phyloP scores from a whole-genome alignment of 345 rosid genomes.

The Schrenkiella parvula region DNA sequence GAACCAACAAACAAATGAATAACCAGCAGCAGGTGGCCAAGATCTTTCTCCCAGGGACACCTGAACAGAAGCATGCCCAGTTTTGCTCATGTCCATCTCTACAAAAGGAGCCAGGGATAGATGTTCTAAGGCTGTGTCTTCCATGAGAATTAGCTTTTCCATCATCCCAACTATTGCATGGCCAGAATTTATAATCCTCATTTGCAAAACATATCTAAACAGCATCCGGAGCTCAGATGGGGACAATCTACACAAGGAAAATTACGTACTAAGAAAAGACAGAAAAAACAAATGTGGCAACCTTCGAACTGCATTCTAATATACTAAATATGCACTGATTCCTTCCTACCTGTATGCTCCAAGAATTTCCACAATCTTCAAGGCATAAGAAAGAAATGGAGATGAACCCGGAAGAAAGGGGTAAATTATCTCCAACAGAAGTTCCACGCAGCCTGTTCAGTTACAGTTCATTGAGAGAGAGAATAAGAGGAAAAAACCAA shows the following conservation, averaged over 20 bases:
- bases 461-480: conserved; percentile 9
- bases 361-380: conserved; percentile 95
- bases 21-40: conserved; percentile 99
- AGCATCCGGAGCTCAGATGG: conserved; percentile 84
- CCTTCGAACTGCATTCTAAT: conserved; percentile 2
- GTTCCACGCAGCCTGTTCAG: conserved; percentile 84
- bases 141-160: conserved; percentile 88
- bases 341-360: conserved; percentile 82
- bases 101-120: conserved; percentile 90
- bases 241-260: conserved; percentile 73
- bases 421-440: conserved; percentile 79
- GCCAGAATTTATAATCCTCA: conserved; percentile 74
- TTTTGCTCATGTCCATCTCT: conserved; percentile 94
- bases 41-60: conserved; percentile 99
- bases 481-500: conserved; percentile 31
- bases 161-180: conserved; percentile 82
- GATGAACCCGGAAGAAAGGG: conserved; percentile 90
- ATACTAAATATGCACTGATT: conserved; percentile 5
- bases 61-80: conserved; percentile 95
- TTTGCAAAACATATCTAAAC: conserved; percentile 79
- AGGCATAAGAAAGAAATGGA: conserved; percentile 66
- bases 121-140: conserved; percentile 75
- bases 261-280: conserved; percentile 14
- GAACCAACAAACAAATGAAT: conserved; percentile 99
- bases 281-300: conserved; percentile 12